Base-by-base conservation (phyloP, 2,329 filamentous ascomycete species). In the Monilinia polystroma region DNA sequence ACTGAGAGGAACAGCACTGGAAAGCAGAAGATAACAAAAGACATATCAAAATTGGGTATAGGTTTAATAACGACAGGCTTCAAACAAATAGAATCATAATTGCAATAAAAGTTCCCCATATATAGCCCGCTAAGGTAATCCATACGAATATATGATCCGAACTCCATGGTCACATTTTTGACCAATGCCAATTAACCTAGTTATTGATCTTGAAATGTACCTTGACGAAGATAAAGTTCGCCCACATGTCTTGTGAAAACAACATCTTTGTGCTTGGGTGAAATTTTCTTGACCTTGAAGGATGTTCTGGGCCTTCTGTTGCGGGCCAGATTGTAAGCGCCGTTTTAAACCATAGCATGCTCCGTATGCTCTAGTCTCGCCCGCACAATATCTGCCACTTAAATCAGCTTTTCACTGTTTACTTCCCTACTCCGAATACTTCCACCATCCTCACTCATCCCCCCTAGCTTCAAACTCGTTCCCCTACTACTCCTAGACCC, bases 371-470 rank as follows among this genome's bases (percentile, higher is more conserved):
- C 11, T 35, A 7, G 32, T 11, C 7, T 51, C 26, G 4, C 43
- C 5, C 3, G n/a, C 41, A 38, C 45, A 20, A 2, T 5, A 20
- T 18, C 41, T 35, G 32, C 32, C 43, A 38, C 8, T 4, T 45
- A 59, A 11, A 38, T 7, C 4, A 11, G 32, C 16, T 56, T 63
- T 26, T 41, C 65, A 14, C 51, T 16, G 23, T 26, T 45, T 43
- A 14, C 35, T 55, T 29, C 47, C 35, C 23, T 43, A 18, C 63
- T 66, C 12, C 32, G 32, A 16, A 66, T 18, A 55, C 66, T 66
- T 5, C 63, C 54, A 20, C 56, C 67, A 38, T 68, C 62, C 23
- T 62, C 64, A 51, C 55, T 62, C 56, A 68, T n/a, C 2, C 56
- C 60, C 12, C 45, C 47, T 1, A 66, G 29, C 47, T 54, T 70